Percentiles rank a stretch among this genome's conserved stretches.
Conservation (phyloP, 1,284 basidiomycete genomes). For the Cutaneotrichosporon sp. region DNA sequence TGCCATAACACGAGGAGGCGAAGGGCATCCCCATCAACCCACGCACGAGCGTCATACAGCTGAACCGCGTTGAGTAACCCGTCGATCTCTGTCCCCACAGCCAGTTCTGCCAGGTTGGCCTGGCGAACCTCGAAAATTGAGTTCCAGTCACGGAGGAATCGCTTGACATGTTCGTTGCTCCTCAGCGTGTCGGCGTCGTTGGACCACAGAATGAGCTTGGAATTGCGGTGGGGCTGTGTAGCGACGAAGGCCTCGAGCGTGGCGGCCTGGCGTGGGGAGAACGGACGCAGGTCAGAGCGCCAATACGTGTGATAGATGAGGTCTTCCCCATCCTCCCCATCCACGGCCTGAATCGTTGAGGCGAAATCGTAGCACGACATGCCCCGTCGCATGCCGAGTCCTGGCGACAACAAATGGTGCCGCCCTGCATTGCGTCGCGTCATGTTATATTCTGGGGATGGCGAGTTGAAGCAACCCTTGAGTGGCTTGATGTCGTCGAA, state of each 20-base stretch:
- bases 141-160: constrained; percentile 52
- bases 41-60: constrained; percentile 64
- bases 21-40: constrained; percentile 89
- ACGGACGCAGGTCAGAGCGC: constrained; percentile 72
- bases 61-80: constrained; percentile 38
- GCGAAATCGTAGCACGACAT: constrained; percentile 85
- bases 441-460: constrained; percentile 63
- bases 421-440: constrained; percentile 47
- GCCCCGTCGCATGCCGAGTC: constrained; percentile 66
- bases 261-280: constrained; percentile 73
- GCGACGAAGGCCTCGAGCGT: constrained; percentile 86
- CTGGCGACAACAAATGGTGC: constrained; percentile 67
- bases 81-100: constrained; percentile 68
- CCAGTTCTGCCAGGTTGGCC: constrained; percentile 63
- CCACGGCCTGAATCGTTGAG: constrained; percentile 57
- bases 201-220: constrained; percentile 76
- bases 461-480: constrained; percentile 65
- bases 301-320: constrained; percentile 82
- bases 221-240: constrained; percentile 65
- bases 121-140: constrained; percentile 63
- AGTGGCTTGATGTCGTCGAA: constrained; percentile 52
- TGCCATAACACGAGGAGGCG: constrained; percentile 81
- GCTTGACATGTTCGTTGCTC: neutral
- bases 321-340: constrained; percentile 48
- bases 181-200: constrained; percentile 58